Percentiles rank a stretch among this genome's conserved stretches.
Evolutionary conservation across 2,329 filamentous ascomycete species (phyloP).

Genomic region (Fusarium sp.): DNA sequence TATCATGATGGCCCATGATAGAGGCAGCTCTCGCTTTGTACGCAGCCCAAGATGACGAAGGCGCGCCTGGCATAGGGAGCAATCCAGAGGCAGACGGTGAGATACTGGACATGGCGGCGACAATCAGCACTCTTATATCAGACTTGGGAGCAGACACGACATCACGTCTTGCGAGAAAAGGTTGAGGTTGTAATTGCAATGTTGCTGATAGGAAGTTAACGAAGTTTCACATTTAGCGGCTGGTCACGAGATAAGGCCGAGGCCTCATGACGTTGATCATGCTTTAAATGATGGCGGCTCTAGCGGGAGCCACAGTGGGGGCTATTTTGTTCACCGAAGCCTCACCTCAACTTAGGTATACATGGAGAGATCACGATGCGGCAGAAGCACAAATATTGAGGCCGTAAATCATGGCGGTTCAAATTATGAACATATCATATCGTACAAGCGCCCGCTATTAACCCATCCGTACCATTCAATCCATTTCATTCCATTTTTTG

Average conservation of each 20-base stretch:
- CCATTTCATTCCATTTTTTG: neutral
- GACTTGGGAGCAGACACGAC: neutral
- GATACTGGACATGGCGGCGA: slow-evolving; percentile 46
- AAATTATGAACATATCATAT: slow-evolving; percentile 19
- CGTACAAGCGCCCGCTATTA: slow-evolving; percentile 19
- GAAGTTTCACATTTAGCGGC: slow-evolving; percentile 2
- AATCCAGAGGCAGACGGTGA: slow-evolving; percentile 56
- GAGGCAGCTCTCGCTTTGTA: slow-evolving; percentile 73
- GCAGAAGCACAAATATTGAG: neutral
- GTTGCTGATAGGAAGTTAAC: slow-evolving; percentile 14
- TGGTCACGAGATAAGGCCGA: slow-evolving; percentile 28
- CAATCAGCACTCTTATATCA: neutral
- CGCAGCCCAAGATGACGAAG: slow-evolving; percentile 75
- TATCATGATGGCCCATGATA: slow-evolving; percentile 73
- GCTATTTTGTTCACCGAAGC: neutral
- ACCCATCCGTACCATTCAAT: neutral
- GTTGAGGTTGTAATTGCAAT: neutral
- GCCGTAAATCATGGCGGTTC: slow-evolving; percentile 23
- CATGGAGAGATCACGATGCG: neutral
- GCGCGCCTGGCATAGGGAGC: slow-evolving; percentile 66
- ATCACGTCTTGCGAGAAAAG: slow-evolving; percentile 1
- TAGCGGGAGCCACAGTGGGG: slow-evolving; percentile 17
- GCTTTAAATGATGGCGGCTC: slow-evolving; percentile 7
- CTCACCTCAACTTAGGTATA: neutral
- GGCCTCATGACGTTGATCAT: slow-evolving; percentile 41